phyloP scores from a whole-genome alignment of 2,329 filamentous ascomycete genomes.

The Cladorrhinum sp. region DNA sequence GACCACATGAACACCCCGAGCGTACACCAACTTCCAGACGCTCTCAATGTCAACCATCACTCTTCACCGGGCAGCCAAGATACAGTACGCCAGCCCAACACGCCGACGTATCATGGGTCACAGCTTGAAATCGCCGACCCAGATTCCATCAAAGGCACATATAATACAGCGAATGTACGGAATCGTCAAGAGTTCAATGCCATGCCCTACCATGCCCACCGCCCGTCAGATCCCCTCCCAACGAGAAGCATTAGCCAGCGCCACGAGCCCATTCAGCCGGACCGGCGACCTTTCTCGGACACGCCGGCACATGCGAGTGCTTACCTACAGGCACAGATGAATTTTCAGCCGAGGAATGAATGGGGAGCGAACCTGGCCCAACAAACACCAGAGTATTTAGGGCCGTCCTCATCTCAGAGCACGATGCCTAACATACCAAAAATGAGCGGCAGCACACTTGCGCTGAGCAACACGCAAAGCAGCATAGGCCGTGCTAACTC shows the following conservation, averaged over 20 bases:
- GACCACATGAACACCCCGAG: too few relatives aligned
- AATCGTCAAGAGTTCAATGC: too few relatives aligned
- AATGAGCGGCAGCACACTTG: not conserved
- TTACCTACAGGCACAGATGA: not conserved
- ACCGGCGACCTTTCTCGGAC: not conserved
- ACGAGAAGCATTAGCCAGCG: not conserved
- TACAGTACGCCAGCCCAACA: too few relatives aligned
- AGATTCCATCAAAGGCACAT: too few relatives aligned
- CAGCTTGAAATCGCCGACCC: too few relatives aligned
- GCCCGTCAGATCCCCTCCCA: not conserved
- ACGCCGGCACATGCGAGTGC: not conserved
- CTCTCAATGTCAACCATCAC: not conserved
- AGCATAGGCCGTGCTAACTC: not conserved
- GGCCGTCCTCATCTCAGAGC: not conserved
- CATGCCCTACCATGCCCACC: not conserved
- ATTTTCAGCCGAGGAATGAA: not conserved
- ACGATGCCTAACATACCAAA: not conserved
- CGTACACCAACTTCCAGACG: not conserved
- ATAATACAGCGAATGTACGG: too few relatives aligned
- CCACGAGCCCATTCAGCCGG: not conserved
- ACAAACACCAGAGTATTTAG: too few relatives aligned
- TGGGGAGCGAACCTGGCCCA: too few relatives aligned
- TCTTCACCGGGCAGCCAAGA: too few relatives aligned
- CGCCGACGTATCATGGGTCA: too few relatives aligned
- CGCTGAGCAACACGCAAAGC: not conserved